Evolutionary conservation across 495 filamentous ascomycete genomes (phyloP).

Genomic region (Hypomontagnella submonticulosa): DNA sequence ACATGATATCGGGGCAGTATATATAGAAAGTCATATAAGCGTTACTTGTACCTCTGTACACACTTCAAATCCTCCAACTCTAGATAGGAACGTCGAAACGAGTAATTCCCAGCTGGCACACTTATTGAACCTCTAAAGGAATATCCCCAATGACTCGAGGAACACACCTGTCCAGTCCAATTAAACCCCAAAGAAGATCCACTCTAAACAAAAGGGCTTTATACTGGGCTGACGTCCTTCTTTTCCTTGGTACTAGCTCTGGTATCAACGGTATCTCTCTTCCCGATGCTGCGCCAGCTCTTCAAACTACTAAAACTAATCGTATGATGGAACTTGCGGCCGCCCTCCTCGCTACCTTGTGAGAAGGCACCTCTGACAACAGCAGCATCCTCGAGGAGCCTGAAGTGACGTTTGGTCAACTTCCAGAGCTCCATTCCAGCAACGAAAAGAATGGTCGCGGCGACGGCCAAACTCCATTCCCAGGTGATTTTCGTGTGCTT

Average conservation of each 20-base stretch:
- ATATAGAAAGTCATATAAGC: too few relatives aligned
- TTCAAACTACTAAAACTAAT: slow-evolving; percentile 57
- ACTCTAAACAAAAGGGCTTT: not conserved
- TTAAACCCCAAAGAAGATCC: not conserved
- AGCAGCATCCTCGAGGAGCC: slow-evolving; percentile 57
- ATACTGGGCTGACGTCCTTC: slow-evolving; percentile 27
- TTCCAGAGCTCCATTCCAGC: slow-evolving; percentile 75
- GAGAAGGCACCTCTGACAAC: slow-evolving; percentile 54
- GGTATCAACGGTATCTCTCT: slow-evolving; percentile 46
- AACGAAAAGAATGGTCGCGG: slow-evolving; percentile 69
- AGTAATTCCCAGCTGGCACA: not conserved
- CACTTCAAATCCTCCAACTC: too few relatives aligned
- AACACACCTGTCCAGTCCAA: not conserved
- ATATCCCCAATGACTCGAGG: not conserved
- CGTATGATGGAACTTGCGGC: slow-evolving; percentile 49
- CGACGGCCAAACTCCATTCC: slow-evolving; percentile 76
- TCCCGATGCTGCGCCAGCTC: slow-evolving; percentile 53
- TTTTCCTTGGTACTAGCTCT: slow-evolving; percentile 37
- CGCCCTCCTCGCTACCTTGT: slow-evolving; percentile 55
- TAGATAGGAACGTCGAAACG: too few relatives aligned
- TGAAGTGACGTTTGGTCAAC: slow-evolving; percentile 64
- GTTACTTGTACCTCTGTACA: too few relatives aligned
- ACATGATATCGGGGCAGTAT: too few relatives aligned
- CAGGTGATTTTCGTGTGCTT: slow-evolving; percentile 78
- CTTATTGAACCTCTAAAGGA: not conserved